Conservation (phyloP, 805 yeast genomes). For the Jamesozyma piceae region DNA sequence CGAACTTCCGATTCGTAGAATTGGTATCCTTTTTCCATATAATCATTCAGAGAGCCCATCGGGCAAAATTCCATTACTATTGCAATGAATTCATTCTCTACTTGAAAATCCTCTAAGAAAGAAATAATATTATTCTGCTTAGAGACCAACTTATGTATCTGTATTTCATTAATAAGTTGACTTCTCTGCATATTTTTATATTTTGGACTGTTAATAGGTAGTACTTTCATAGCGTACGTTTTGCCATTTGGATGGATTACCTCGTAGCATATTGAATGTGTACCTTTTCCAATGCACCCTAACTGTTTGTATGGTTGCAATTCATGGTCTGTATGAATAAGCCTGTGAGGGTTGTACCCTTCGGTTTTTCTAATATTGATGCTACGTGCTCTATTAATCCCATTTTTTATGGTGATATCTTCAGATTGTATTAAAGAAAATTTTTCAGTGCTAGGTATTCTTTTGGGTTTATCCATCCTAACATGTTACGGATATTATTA, state of each 20-base stretch:
- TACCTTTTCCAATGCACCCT: constrained; percentile 1
- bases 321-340: constrained; percentile 1
- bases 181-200: background rate
- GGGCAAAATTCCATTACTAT: constrained; percentile 2
- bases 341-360: constrained; percentile 2
- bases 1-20: constrained; percentile 4
- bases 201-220: constrained; percentile 1
- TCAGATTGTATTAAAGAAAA: no score
- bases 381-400: no score
- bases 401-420: no score
- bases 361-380: no score
- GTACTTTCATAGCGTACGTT: constrained; percentile 3
- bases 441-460: no score
- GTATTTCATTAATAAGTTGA: constrained; percentile 2
- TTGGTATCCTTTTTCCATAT: constrained; percentile 1
- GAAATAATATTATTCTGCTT: background rate
- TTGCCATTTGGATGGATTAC: constrained; percentile 4
- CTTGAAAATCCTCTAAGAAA: constrained; percentile 2
- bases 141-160: constrained; percentile 2
- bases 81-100: constrained; percentile 1
- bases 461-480: no score
- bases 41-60: background rate
- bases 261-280: constrained; percentile 3
- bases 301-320: constrained; percentile 2
- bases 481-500: no score